A percentile compares a stretch with the other conserved stretches of the same genome.
Evolutionary conservation across 192 early-diverging fungal genomes (phyloP).

Genomic region (Coemansia sp.): DNA sequence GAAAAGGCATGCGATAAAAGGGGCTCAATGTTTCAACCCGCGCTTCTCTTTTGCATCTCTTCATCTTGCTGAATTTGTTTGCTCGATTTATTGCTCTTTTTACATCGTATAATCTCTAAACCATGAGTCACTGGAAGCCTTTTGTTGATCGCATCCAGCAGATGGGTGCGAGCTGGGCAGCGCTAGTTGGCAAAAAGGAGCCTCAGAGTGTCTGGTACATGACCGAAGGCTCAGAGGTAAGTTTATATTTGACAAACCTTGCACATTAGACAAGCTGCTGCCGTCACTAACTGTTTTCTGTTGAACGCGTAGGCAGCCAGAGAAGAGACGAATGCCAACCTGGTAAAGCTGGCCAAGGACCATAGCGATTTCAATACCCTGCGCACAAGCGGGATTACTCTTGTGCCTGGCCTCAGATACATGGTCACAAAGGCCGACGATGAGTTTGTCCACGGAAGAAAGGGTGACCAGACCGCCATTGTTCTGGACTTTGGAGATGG

Average conservation of each 20-base stretch:
- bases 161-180: background rate
- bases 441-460: conserved; percentile 75
- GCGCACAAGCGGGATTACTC: conserved; percentile 62
- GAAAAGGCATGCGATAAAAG: background rate
- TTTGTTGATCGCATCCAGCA: background rate
- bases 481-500: conserved; percentile 2
- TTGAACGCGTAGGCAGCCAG: background rate
- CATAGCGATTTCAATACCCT: conserved; percentile 24
- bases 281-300: background rate
- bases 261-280: background rate
- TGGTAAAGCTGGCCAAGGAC: background rate
- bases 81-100: background rate
- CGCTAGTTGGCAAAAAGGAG: conserved; percentile 1
- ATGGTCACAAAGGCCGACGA: conserved; percentile 67
- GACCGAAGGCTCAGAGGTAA: background rate
- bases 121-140: background rate
- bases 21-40: background rate
- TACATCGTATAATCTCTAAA: background rate
- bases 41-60: background rate
- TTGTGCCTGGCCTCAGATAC: conserved; percentile 69
- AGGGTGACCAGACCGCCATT: conserved; percentile 55
- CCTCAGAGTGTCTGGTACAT: background rate
- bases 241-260: background rate
- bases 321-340: background rate
- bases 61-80: background rate